Percentiles rank a stretch among this genome's conserved stretches.
phyloP scores from a whole-genome alignment of 805 yeast species.

The Wickerhamomyces canadensis region DNA sequence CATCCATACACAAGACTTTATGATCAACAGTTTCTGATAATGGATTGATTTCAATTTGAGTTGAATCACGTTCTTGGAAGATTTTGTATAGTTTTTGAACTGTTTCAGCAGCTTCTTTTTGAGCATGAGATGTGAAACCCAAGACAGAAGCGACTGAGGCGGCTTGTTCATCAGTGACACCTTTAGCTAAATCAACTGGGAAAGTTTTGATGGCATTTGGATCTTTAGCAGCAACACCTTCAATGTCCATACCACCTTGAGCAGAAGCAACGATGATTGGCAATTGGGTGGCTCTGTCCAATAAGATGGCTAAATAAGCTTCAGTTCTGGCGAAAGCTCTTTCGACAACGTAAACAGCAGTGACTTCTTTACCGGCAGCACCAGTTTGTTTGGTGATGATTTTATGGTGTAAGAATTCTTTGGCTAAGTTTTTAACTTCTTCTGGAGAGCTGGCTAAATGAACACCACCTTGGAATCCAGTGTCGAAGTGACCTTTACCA shows the following conservation, averaged over 20 bases:
- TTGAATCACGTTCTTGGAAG: conserved; percentile 88
- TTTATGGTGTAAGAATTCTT: conserved; percentile 86
- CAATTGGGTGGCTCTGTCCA: conserved; percentile 88
- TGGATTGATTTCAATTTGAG: conserved; percentile 98
- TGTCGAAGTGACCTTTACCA: conserved; percentile 97
- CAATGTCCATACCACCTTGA: conserved; percentile 99
- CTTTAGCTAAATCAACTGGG: conserved; percentile 69
- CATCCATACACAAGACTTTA: conserved; percentile 96
- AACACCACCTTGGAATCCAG: conserved; percentile 95
- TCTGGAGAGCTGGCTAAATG: conserved; percentile 79
- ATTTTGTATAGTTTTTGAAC: conserved; percentile 84
- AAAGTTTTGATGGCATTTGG: conserved; percentile 91
- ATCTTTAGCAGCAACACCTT: conserved; percentile 89
- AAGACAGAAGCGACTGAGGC: conserved; percentile 68
- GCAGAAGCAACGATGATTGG: conserved; percentile 94
- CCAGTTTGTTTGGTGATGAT: conserved; percentile 98
- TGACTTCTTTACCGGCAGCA: conserved; percentile 92
- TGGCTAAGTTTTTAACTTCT: conserved; percentile 82
- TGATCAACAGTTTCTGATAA: conserved; percentile 87
- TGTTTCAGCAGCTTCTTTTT: conserved; percentile 82
- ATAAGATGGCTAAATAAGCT: conserved; percentile 89
- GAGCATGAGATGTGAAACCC: conserved; percentile 75
- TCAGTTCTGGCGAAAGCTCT: conserved; percentile 91
- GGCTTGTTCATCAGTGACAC: conserved; percentile 78
- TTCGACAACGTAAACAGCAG: conserved; percentile 94